Conservation (phyloP, 1,139 yeast species). For the Hemisphaericaspora lyxosophila region DNA sequence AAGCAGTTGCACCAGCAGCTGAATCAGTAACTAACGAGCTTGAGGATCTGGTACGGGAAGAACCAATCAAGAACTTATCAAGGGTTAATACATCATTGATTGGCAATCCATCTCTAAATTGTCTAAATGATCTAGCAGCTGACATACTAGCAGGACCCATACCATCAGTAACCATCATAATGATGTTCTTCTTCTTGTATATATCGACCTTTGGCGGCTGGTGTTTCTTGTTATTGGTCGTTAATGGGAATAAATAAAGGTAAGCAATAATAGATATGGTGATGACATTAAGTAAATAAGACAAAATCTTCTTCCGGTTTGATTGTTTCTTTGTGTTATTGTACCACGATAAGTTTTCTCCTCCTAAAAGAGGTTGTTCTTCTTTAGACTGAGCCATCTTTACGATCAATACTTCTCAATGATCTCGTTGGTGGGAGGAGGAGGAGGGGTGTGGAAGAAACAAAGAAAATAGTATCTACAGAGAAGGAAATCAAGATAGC, state of each 20-base stretch:
- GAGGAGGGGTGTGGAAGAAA: not conserved
- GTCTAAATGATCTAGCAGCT: slow-evolving; percentile 69
- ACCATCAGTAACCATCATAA: slow-evolving; percentile 88
- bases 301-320: slow-evolving; percentile 8
- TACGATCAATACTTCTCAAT: too few species aligned
- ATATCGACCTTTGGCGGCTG: slow-evolving; percentile 12
- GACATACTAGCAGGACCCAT: slow-evolving; percentile 87
- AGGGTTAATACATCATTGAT: slow-evolving; percentile 54
- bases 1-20: slow-evolving; percentile 95
- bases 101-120: slow-evolving; percentile 51
- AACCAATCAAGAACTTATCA: slow-evolving; percentile 70
- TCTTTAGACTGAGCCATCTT: slow-evolving; percentile 5
- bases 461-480: not conserved
- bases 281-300: slow-evolving; percentile 14
- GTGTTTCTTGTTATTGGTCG: not conserved
- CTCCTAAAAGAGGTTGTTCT: slow-evolving; percentile 15
- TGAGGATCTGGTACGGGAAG: slow-evolving; percentile 74
- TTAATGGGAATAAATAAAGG: slow-evolving; percentile 10
- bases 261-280: slow-evolving; percentile 14
- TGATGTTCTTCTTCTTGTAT: slow-evolving; percentile 52
- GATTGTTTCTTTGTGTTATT: slow-evolving; percentile 8
- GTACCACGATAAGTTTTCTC: slow-evolving; percentile 11
- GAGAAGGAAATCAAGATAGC: not conserved
- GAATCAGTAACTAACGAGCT: slow-evolving; percentile 79
- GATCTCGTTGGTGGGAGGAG: too few species aligned